Conservation (phyloP, 1,139 yeast species). For the Schwanniomyces etchellsii region DNA sequence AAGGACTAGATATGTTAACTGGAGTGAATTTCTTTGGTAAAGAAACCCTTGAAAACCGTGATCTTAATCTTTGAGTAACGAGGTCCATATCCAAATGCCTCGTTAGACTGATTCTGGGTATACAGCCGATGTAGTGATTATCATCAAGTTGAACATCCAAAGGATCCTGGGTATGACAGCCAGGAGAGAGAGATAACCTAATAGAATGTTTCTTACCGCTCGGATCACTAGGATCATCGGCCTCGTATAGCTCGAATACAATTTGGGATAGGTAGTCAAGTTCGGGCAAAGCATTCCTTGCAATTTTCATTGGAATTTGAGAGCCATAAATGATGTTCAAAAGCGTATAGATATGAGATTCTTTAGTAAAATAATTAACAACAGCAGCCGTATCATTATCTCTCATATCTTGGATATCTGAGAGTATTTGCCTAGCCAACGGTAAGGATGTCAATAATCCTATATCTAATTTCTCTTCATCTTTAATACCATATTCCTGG, state of each 20-base stretch:
- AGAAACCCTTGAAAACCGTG: conserved; percentile 79
- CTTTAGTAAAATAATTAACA: conserved; percentile 90
- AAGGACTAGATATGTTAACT: conserved; percentile 76
- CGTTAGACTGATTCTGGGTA: conserved; percentile 83
- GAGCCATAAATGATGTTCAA: conserved; percentile 88
- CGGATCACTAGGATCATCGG: conserved; percentile 51
- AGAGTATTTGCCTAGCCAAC: conserved; percentile 78
- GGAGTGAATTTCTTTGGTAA: conserved; percentile 90
- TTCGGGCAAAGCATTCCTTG: conserved; percentile 93
- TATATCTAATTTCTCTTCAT: conserved; percentile 91
- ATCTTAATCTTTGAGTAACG: conserved; percentile 75
- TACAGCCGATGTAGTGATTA: conserved; percentile 94
- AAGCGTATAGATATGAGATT: conserved; percentile 91
- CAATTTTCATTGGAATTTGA: conserved; percentile 90
- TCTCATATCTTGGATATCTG: conserved; percentile 77
- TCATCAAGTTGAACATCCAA: conserved; percentile 94
- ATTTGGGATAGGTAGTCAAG: conserved; percentile 93
- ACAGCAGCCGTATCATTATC: conserved; percentile 76
- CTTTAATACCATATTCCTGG: conserved; percentile 96
- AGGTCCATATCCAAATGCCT: conserved; percentile 91
- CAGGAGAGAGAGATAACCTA: conserved; percentile 87
- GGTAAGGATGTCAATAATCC: conserved; percentile 94
- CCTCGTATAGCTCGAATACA: conserved; percentile 87
- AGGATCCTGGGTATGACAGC: conserved; percentile 97
- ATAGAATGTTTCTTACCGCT: conserved; percentile 81